phyloP scores from a whole-genome alignment of 495 filamentous ascomycete genomes.

The Trichocladium antarcticum region DNA sequence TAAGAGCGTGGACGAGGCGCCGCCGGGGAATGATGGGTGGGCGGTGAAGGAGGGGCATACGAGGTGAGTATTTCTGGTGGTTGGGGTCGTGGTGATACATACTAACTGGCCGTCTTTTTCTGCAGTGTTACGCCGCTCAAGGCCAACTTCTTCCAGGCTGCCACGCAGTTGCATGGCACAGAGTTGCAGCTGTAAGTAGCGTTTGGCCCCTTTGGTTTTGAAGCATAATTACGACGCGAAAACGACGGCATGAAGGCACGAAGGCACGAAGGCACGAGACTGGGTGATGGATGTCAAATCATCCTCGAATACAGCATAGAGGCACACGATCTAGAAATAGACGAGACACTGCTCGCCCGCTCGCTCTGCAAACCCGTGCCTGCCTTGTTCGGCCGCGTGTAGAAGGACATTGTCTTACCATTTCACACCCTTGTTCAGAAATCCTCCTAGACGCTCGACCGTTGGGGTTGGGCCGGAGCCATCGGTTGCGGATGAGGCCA shows the following conservation, averaged over 20 bases:
- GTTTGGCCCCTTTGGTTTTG: slow-evolving; percentile 5
- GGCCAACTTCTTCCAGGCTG: slow-evolving; percentile 84
- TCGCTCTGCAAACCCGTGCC: slow-evolving; percentile 1
- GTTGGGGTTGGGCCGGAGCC: neutral
- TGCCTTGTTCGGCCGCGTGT: neutral
- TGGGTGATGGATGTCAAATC: slow-evolving; percentile 4
- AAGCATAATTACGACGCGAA: neutral
- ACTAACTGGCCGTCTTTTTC: neutral
- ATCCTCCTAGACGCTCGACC: neutral
- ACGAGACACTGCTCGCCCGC: slow-evolving; percentile 10
- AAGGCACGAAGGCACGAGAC: slow-evolving; percentile 4
- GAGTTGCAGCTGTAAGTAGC: slow-evolving; percentile 85
- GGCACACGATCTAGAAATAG: slow-evolving; percentile 19
- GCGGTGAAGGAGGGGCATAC: slow-evolving; percentile 77
- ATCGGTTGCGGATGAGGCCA: neutral
- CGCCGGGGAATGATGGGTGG: slow-evolving; percentile 91
- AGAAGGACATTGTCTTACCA: slow-evolving; percentile 6
- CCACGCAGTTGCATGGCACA: slow-evolving; percentile 43
- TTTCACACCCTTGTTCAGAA: neutral
- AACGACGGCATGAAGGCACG: slow-evolving; percentile 7
- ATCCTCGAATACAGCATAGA: slow-evolving; percentile 21
- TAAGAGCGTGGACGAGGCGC: slow-evolving; percentile 64
- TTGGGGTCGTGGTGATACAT: neutral
- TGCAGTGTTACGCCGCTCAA: slow-evolving; percentile 76
- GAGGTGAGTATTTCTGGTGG: slow-evolving; percentile 46